Conservation (phyloP, 495 filamentous ascomycete species). For the Penicillium mononematosum region DNA sequence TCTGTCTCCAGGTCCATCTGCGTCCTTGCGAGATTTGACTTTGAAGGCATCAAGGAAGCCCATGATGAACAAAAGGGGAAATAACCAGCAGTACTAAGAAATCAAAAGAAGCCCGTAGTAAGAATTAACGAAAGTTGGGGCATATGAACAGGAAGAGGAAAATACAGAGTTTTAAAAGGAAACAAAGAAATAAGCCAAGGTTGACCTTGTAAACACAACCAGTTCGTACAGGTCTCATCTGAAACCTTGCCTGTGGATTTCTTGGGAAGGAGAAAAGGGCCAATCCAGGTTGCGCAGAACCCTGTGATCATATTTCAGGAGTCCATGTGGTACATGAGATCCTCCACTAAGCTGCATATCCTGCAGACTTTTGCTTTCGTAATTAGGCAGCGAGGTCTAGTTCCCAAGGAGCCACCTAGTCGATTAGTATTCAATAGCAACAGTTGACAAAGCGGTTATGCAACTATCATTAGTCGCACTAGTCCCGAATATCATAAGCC, state of each 20-base stretch:
- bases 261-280: slow-evolving; percentile 14
- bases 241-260: slow-evolving; percentile 19
- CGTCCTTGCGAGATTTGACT: slow-evolving; percentile 14
- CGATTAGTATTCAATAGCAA: neutral
- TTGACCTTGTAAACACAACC: slow-evolving; percentile 18
- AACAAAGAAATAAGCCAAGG: slow-evolving; percentile 15
- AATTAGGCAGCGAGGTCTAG: neutral
- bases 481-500: neutral
- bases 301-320: slow-evolving; percentile 8
- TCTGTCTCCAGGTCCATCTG: slow-evolving; percentile 3
- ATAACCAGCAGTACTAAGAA: neutral
- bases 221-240: slow-evolving; percentile 29
- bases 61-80: slow-evolving; percentile 4
- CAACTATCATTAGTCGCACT: neutral
- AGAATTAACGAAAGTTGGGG: slow-evolving; percentile 5
- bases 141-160: neutral
- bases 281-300: slow-evolving; percentile 10
- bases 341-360: slow-evolving; percentile 8
- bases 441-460: neutral
- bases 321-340: slow-evolving; percentile 17
- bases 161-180: slow-evolving; percentile 6
- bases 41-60: slow-evolving; percentile 9
- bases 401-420: neutral
- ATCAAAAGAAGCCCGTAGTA: neutral
- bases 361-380: neutral